Evolutionary conservation across 2,329 filamentous ascomycete species (phyloP).

Genomic region (Dactylellina parvicollis): DNA sequence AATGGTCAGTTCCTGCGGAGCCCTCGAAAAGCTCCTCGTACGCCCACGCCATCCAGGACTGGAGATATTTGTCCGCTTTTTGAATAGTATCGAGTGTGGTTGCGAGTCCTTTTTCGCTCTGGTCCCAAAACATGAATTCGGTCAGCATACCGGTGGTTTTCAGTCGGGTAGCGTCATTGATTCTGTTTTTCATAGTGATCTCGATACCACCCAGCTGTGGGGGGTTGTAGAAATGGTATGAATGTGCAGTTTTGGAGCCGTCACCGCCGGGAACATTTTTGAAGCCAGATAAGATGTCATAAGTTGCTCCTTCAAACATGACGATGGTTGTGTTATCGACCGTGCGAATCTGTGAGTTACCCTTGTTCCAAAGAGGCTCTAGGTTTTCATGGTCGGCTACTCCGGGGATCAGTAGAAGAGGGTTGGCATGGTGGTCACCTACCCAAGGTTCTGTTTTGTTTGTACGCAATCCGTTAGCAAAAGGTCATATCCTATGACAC

Average conservation of each 20-base stretch:
- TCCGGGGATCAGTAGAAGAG: constrained; percentile 44
- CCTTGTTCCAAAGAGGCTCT: constrained; percentile 52
- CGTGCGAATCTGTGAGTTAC: constrained; percentile 39
- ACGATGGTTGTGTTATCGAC: constrained; percentile 51
- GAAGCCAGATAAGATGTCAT: constrained; percentile 45
- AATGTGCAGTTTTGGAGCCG: constrained; percentile 49
- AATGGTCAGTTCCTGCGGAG: constrained; percentile 9
- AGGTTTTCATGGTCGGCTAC: constrained; percentile 40
- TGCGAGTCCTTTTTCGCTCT: constrained; percentile 6
- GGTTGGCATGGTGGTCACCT: constrained; percentile 46
- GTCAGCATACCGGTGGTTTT: constrained; percentile 48
- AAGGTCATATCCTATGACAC: no score
- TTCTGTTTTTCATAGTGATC: constrained; percentile 47
- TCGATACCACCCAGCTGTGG: constrained; percentile 45
- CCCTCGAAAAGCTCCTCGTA: constrained; percentile 50
- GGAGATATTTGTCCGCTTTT: constrained; percentile 42
- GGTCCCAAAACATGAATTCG: constrained; percentile 46
- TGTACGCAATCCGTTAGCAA: background rate
- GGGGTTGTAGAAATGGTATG: constrained; percentile 52
- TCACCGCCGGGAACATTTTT: constrained; percentile 50
- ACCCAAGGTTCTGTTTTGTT: constrained; percentile 47
- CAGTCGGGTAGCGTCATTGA: constrained; percentile 41
- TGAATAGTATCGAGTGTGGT: constrained; percentile 16
- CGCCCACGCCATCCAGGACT: constrained; percentile 50
- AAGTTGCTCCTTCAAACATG: constrained; percentile 51